Base-by-base conservation (phyloP, 768 basidiomycete species). In the Leccinellum albellum region DNA sequence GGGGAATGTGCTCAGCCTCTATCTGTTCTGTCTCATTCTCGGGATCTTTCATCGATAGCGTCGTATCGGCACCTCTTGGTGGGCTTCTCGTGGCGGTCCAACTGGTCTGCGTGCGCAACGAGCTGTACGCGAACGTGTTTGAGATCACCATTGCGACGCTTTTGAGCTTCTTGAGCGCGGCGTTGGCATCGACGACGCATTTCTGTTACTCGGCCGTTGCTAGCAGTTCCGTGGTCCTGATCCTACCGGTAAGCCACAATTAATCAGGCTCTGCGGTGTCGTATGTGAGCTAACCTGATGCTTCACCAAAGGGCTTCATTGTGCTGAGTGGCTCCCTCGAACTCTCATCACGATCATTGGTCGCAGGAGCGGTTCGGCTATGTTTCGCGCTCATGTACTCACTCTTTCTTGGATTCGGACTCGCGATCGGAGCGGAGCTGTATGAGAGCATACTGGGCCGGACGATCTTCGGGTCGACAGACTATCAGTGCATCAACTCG, bases 141-240 rank as follows among this genome's bases (percentile, higher is more conserved):
- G 90, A 91, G 63, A 91, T 94, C 58, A 89, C 87, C 13, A 81
- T 92, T 50, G 86, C 92, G 4, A 87, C 85, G 3, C 74, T 93
- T 24, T 80, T 89, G 70, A 89, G 89, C 53, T 94, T 94, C 72
- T 55, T 91, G 44, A 78, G 90, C 8, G 90, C 88, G 28, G 89
- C 85, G 3, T 74, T 94, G 44, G 86, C 88, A 0, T 78, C 83
- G 14, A 83, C 87, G 1, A 72, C 77, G n/a, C 71, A 78, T 29
- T 84, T 94, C 60, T 94, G 91, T 71, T 94, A 90, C 66, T 84
- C 91, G 0, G 88, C 92, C 0, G 76, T 92, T 54, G 87, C 88
- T 0, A 88, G 88, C 6, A 83, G 82, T 33, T 84, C 88, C 4
- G 83, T 92, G 53, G 88, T 92, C 4, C 79, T 91, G 59, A 92